Conservation (phyloP, 495 filamentous ascomycete species). For the Astrothelium macrocarpum region DNA sequence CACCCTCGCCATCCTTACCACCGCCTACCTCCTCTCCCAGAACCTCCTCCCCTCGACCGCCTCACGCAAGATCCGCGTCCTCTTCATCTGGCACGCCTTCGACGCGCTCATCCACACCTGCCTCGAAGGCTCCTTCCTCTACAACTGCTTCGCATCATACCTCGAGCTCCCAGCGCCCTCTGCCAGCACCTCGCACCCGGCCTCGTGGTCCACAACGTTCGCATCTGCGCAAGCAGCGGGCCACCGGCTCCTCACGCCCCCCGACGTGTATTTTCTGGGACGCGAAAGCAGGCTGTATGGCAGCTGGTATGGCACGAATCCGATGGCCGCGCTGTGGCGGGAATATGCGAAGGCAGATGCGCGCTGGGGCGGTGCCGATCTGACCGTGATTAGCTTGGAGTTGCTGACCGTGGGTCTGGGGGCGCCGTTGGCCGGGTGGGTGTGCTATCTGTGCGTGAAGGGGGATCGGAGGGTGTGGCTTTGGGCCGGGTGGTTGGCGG, state of each 20-base stretch:
- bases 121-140: conserved; percentile 84
- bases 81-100: conserved; percentile 94
- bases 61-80: conserved; percentile 45
- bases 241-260: conserved; percentile 23
- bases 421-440: conserved; percentile 43
- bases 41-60: conserved; percentile 40
- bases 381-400: conserved; percentile 73
- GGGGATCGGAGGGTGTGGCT: conserved; percentile 25
- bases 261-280: conserved; percentile 45
- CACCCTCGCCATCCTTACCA: conserved; percentile 44
- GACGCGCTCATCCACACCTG: conserved; percentile 81
- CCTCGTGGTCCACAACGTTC: conserved; percentile 11
- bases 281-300: conserved; percentile 56
- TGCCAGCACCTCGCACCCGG: conserved; percentile 26
- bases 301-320: conserved; percentile 54
- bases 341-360: conserved; percentile 84
- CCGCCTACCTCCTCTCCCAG: conserved; percentile 40
- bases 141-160: conserved; percentile 81
- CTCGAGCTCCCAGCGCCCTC: conserved; percentile 30
- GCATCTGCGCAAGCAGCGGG: conserved; percentile 6
- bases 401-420: conserved; percentile 63
- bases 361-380: conserved; percentile 71
- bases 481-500: conserved; percentile 63
- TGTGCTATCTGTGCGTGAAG: conserved; percentile 53
- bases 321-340: conserved; percentile 69